These are phyloP conservation scores for Trypanosoma lewisi DNA, from an alignment of 208 protist genomes.

Conservation along the genomic window DNA sequence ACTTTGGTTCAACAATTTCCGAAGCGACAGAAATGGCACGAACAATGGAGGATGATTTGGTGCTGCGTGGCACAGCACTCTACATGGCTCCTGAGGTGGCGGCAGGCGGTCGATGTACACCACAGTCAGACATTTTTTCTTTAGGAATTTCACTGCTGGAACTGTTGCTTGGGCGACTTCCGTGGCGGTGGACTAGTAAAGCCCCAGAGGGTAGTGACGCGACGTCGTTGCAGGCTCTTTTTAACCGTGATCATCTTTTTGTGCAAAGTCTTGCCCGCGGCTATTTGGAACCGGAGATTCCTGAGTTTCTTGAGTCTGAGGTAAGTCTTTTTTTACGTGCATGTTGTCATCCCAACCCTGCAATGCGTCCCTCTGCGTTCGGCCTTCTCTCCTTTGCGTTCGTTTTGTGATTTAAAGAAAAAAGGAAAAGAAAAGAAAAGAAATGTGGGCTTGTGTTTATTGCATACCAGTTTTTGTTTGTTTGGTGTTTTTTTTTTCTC, in stretches of 20 bases:
- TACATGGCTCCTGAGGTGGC: constrained; percentile 88
- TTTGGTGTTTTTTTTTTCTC: neutral
- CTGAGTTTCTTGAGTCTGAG: constrained; percentile 51
- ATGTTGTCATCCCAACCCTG: constrained; percentile 52
- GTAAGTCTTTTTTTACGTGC: constrained; percentile 42
- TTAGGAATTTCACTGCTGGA: constrained; percentile 76
- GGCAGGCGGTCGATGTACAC: constrained; percentile 42
- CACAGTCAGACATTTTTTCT: constrained; percentile 79
- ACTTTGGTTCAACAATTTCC: constrained; percentile 80
- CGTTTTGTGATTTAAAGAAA: constrained; percentile 30
- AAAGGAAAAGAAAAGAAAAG: neutral
- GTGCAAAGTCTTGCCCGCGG: constrained; percentile 55
- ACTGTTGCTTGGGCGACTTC: constrained; percentile 70
- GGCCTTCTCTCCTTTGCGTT: constrained; percentile 59
- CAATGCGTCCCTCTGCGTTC: constrained; percentile 49
- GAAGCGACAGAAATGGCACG: constrained; percentile 30
- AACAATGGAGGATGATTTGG: constrained; percentile 35
- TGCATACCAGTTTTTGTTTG: no score
- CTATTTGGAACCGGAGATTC: constrained; percentile 53
- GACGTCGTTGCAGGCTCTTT: constrained; percentile 31
- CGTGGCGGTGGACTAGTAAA: constrained; percentile 53
- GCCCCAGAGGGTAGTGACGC: constrained; percentile 30
- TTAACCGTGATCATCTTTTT: constrained; percentile 46
- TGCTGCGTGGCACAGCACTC: constrained; percentile 68
- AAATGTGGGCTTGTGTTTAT: constrained; percentile 1